Conservation (phyloP, 805 yeast genomes). For the Torulaspora microellipsoides region DNA sequence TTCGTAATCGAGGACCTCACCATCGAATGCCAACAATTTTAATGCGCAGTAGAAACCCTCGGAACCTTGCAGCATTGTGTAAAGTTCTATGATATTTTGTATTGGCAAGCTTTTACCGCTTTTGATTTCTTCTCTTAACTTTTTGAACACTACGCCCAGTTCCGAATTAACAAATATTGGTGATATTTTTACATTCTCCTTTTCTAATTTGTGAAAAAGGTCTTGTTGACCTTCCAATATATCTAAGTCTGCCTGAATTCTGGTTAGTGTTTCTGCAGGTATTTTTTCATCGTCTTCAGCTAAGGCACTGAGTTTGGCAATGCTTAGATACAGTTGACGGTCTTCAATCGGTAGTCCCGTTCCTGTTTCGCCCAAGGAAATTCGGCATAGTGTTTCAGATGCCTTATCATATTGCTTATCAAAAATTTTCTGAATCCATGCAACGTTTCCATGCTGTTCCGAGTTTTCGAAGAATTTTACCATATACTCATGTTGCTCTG, state of each 20-base stretch:
- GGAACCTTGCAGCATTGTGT: constrained; percentile 42
- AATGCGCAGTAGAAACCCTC: constrained; percentile 44
- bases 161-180: constrained; percentile 21
- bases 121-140: constrained; percentile 25
- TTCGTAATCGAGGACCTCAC: constrained; percentile 30
- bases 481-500: constrained; percentile 46
- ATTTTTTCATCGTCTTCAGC: constrained; percentile 30
- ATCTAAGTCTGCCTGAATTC: constrained; percentile 49
- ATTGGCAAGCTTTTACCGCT: constrained; percentile 38
- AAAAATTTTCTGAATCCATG: constrained; percentile 69
- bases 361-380: constrained; percentile 41
- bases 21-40: constrained; percentile 43
- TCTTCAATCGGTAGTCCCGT: constrained; percentile 33
- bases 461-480: constrained; percentile 48
- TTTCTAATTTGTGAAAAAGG: constrained; percentile 29
- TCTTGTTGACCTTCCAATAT: constrained; percentile 47
- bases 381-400: constrained; percentile 41
- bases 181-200: constrained; percentile 22
- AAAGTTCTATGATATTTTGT: constrained; percentile 48
- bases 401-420: constrained; percentile 50
- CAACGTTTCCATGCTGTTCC: constrained; percentile 46
- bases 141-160: constrained; percentile 21
- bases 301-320: constrained; percentile 65
- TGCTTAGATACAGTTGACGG: constrained; percentile 54
- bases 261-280: constrained; percentile 27